These are phyloP conservation scores for Alternaria triticimaculans DNA, from an alignment of 2,329 filamentous ascomycete genomes.

Conservation along the genomic window DNA sequence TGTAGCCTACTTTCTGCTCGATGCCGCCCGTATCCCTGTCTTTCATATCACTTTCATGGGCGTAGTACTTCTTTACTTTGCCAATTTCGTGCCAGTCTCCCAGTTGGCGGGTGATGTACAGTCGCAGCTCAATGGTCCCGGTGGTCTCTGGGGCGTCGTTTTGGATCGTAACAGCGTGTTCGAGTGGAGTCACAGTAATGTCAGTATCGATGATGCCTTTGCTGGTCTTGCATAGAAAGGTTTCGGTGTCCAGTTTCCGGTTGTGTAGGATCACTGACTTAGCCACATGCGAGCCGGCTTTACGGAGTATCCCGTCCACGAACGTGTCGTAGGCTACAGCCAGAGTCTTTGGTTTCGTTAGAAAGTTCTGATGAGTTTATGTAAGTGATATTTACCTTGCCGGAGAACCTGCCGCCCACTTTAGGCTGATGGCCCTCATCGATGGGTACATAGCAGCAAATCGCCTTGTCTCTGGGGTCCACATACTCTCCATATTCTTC, in stretches of 20 bases:
- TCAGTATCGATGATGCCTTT: constrained; percentile 79
- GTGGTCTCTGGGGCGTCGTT: constrained; percentile 23
- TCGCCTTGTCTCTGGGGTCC: constrained; percentile 26
- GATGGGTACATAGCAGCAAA: constrained; percentile 49
- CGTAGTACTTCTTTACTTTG: constrained; percentile 20
- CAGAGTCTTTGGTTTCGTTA: constrained; percentile 23
- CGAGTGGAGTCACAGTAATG: constrained; percentile 88
- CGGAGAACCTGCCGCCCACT: constrained; percentile 40
- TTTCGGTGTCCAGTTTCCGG: constrained; percentile 30
- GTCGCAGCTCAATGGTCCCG: constrained; percentile 42
- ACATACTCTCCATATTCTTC: constrained; percentile 46
- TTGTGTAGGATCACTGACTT: constrained; percentile 22
- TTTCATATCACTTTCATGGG: neutral
- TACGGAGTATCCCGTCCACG: constrained; percentile 47
- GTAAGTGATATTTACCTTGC: constrained; percentile 30
- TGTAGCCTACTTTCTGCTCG: constrained; percentile 14
- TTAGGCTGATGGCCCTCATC: constrained; percentile 38
- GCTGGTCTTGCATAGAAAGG: constrained; percentile 23
- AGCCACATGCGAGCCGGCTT: constrained; percentile 6
- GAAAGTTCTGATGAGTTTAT: neutral
- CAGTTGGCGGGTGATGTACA: constrained; percentile 34
- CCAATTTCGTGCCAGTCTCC: constrained; percentile 20
- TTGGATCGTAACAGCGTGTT: constrained; percentile 36
- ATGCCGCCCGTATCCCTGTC: neutral
- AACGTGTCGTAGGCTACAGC: constrained; percentile 43